Conservation (phyloP, 2,329 filamentous ascomycete species). For the Tolypocladium album region DNA sequence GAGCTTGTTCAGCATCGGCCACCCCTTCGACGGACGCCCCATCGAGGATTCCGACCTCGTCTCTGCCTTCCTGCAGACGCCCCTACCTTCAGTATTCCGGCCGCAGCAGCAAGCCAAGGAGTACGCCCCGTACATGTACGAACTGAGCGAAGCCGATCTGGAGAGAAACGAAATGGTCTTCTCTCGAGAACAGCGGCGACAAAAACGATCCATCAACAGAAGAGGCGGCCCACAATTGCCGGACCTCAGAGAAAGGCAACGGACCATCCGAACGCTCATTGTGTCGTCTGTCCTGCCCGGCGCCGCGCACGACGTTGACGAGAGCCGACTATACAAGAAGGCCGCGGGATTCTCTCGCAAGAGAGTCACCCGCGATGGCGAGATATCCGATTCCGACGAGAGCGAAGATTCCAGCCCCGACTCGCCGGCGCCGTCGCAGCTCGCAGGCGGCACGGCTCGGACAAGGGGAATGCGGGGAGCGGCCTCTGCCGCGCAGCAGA, state of each 20-base stretch:
- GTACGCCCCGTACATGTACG: slow-evolving; percentile 86
- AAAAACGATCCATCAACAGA: slow-evolving; percentile 91
- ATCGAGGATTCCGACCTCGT: slow-evolving; percentile 87
- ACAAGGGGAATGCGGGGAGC: slow-evolving; percentile 85
- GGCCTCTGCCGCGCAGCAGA: slow-evolving; percentile 74
- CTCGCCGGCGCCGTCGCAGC: slow-evolving; percentile 67
- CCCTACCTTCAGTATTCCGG: slow-evolving; percentile 72
- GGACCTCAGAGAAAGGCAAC: slow-evolving; percentile 90
- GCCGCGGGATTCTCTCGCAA: slow-evolving; percentile 50
- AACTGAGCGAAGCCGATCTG: slow-evolving; percentile 81
- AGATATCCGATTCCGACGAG: slow-evolving; percentile 79
- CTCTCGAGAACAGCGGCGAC: slow-evolving; percentile 82
- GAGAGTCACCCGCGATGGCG: slow-evolving; percentile 48
- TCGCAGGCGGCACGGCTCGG: slow-evolving; percentile 66
- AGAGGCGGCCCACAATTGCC: slow-evolving; percentile 85
- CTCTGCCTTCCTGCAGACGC: slow-evolving; percentile 75
- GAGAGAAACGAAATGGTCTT: slow-evolving; percentile 89
- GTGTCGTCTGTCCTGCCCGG: slow-evolving; percentile 90
- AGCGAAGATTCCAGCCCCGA: slow-evolving; percentile 81
- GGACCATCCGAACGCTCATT: slow-evolving; percentile 84
- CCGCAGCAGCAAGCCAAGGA: slow-evolving; percentile 91
- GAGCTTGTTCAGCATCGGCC: slow-evolving; percentile 83
- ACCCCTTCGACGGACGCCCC: slow-evolving; percentile 89
- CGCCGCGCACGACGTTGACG: slow-evolving; percentile 67
- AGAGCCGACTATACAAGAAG: slow-evolving; percentile 79